Conservation (phyloP, 2,329 filamentous ascomycete genomes). For the Clonostachys solani region DNA sequence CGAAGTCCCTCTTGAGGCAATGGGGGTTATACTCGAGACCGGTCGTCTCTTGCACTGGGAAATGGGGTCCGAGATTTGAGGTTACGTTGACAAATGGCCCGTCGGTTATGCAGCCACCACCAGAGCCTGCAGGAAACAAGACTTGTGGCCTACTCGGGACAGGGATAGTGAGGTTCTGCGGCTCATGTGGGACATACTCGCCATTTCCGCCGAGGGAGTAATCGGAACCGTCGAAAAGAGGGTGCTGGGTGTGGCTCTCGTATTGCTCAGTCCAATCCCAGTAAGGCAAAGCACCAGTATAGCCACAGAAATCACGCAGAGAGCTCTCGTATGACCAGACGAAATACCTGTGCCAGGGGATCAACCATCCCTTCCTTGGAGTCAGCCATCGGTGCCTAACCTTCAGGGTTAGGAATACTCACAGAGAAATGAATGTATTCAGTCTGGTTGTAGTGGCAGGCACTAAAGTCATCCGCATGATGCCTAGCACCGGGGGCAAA, state of each 20-base stretch:
- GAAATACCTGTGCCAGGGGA: slow-evolving; percentile 23
- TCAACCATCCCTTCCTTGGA: slow-evolving; percentile 13
- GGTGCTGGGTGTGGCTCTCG: slow-evolving; percentile 20
- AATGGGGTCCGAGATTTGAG: slow-evolving; percentile 30
- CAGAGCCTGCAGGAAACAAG: slow-evolving; percentile 38
- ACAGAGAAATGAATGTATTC: slow-evolving; percentile 29
- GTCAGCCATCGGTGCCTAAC: too few relatives aligned
- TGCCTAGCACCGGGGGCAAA: slow-evolving; percentile 35
- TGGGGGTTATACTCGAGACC: slow-evolving; percentile 34
- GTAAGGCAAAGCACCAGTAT: slow-evolving; percentile 36
- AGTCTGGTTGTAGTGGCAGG: slow-evolving; percentile 42
- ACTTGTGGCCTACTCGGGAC: slow-evolving; percentile 4
- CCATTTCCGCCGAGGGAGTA: slow-evolving; percentile 42
- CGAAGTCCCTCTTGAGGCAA: slow-evolving; percentile 31
- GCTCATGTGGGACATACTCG: slow-evolving; percentile 12
- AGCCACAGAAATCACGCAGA: slow-evolving; percentile 22
- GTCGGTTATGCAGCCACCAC: slow-evolving; percentile 48
- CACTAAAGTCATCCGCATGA: slow-evolving; percentile 45
- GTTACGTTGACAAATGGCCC: slow-evolving; percentile 41
- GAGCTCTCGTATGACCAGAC: slow-evolving; percentile 23
- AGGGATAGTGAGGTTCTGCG: slow-evolving; percentile 9
- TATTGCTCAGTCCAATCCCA: slow-evolving; percentile 39
- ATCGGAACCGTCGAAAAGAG: slow-evolving; percentile 43
- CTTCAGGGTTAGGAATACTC: too few relatives aligned
- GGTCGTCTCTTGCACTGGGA: slow-evolving; percentile 4